These are phyloP conservation scores for Rutstroemia sp. DNA, from an alignment of 2,329 filamentous ascomycete species.

Conservation along the genomic window DNA sequence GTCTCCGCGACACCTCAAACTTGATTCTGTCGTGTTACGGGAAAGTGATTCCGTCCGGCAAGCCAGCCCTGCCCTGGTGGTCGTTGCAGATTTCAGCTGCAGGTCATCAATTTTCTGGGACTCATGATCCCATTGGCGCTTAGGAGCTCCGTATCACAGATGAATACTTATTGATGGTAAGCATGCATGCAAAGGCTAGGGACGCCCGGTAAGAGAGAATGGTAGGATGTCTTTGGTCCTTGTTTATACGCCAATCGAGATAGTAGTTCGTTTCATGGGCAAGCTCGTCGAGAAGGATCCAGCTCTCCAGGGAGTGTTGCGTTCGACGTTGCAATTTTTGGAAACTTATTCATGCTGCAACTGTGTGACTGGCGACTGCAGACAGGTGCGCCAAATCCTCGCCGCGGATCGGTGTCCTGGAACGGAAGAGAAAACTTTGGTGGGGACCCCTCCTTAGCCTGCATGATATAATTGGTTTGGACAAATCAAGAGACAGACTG, in stretches of 20 bases:
- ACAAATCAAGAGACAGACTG: not conserved
- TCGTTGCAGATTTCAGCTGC: constrained; percentile 10
- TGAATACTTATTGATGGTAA: not conserved
- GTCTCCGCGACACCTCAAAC: constrained; percentile 4
- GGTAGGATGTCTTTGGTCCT: not conserved
- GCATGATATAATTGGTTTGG: constrained; percentile 3
- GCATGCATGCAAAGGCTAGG: constrained; percentile 7
- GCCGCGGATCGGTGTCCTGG: not conserved
- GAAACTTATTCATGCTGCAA: not conserved
- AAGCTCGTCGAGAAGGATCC: not conserved
- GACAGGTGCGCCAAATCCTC: not conserved
- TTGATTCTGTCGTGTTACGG: constrained; percentile 10
- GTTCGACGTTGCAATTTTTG: not conserved
- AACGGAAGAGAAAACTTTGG: not conserved
- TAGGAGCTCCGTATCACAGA: constrained; percentile 1
- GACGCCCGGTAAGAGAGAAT: not conserved
- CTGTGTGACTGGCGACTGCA: not conserved
- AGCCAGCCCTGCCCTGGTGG: not conserved
- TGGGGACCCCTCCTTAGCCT: not conserved
- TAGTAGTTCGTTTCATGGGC: constrained; percentile 4
- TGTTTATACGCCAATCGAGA: constrained; percentile 1
- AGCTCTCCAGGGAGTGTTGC: too few species aligned
- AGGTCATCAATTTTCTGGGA: constrained; percentile 9
- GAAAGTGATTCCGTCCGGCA: constrained; percentile 8
- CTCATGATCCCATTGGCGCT: constrained; percentile 8